Evolutionary conservation across 2,329 filamentous ascomycete species (phyloP).

Genomic region (Talaromyces sp.): DNA sequence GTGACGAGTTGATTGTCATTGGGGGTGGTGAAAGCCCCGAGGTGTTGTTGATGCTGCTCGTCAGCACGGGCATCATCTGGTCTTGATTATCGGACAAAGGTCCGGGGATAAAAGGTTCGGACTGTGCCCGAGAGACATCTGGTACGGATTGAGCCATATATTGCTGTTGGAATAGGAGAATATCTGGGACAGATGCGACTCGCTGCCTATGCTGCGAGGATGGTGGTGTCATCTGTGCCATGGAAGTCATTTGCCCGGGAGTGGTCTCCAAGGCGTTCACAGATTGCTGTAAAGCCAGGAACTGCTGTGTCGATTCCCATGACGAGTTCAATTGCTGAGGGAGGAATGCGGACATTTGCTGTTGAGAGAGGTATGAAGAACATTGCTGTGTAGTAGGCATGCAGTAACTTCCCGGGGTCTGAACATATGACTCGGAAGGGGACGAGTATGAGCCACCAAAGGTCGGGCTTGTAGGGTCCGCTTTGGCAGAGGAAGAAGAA

Average conservation of each 20-base stretch:
- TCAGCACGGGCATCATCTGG: not conserved
- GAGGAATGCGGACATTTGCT: not conserved
- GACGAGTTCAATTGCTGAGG: not conserved
- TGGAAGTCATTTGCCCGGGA: not conserved
- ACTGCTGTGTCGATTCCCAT: not conserved
- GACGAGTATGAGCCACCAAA: slow-evolving; percentile 1
- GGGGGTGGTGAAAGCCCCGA: slow-evolving; percentile 6
- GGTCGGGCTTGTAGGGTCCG: slow-evolving; percentile 3
- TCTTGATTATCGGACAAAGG: not conserved
- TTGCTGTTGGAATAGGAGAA: not conserved
- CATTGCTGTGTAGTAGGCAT: not conserved
- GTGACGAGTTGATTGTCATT: not conserved
- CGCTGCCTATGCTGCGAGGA: not conserved
- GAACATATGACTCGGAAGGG: slow-evolving; percentile 13
- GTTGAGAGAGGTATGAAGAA: slow-evolving; percentile 16
- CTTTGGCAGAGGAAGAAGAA: not conserved
- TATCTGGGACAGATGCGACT: slow-evolving; percentile 9
- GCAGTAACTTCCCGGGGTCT: slow-evolving; percentile 16
- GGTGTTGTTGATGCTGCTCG: not conserved
- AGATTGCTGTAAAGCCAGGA: not conserved
- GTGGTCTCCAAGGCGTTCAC: not conserved
- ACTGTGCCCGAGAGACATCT: not conserved
- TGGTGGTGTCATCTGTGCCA: not conserved
- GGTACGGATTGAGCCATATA: not conserved
- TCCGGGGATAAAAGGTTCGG: not conserved